These are phyloP conservation scores for Inosperma sp. DNA, from an alignment of 768 basidiomycete species.

Conservation along the genomic window DNA sequence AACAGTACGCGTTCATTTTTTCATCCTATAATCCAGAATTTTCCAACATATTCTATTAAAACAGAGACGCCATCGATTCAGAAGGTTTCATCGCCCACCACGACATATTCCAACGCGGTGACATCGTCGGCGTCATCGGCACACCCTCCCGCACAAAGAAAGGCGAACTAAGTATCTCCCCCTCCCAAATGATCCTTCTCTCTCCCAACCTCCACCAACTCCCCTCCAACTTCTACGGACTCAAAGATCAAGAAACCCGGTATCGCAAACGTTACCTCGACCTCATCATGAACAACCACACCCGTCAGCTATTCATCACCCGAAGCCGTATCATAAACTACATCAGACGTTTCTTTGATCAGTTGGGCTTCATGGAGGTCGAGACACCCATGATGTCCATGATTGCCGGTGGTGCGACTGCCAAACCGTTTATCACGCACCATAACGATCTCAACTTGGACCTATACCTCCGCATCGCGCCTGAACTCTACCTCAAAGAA, in stretches of 20 bases:
- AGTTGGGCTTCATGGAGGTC: conserved; percentile 94
- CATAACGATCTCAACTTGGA: conserved; percentile 98
- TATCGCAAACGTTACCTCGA: conserved; percentile 99
- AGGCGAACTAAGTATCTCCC: conserved; percentile 90
- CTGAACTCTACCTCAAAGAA: conserved; percentile 97
- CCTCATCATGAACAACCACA: conserved; percentile 88
- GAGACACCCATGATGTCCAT: conserved; percentile 98
- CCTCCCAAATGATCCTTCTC: conserved; percentile 77
- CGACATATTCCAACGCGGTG: conserved; percentile 88
- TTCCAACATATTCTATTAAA: not conserved
- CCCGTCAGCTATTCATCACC: conserved; percentile 86
- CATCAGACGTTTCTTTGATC: conserved; percentile 84
- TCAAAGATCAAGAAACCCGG: conserved; percentile 96
- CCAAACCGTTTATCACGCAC: conserved; percentile 98
- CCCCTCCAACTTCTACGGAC: conserved; percentile 85
- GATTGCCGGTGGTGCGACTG: conserved; percentile 95
- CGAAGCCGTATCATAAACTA: conserved; percentile 91
- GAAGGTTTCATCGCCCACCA: conserved; percentile 67
- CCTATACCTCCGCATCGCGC: conserved; percentile 94
- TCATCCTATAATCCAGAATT: not conserved
- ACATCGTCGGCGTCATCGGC: conserved; percentile 92
- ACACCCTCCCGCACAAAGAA: conserved; percentile 88
- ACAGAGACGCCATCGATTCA: conserved; percentile 60
- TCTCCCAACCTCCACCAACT: conserved; percentile 96
- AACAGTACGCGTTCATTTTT: conserved; percentile 50